Evolutionary conservation across 352 stramenopile genomes (phyloP).

Genomic region (Phytopythium delawarense): DNA sequence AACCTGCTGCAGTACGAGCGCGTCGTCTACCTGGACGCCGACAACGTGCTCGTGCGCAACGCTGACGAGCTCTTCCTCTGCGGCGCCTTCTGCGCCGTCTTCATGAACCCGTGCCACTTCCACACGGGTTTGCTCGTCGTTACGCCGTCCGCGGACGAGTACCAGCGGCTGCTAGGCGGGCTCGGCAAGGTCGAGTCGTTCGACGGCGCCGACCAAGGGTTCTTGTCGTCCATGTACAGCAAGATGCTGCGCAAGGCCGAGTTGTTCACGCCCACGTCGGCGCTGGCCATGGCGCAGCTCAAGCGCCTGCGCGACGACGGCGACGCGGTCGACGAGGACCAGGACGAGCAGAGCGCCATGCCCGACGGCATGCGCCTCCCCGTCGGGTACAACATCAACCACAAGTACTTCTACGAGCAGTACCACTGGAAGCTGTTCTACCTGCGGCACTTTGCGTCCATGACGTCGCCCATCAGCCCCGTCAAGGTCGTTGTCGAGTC

Average conservation of each 20-base stretch:
- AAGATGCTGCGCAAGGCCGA: slow-evolving; percentile 63
- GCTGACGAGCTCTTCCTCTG: slow-evolving; percentile 87
- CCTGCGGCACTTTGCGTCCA: slow-evolving; percentile 77
- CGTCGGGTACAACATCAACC: slow-evolving; percentile 90
- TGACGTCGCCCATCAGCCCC: slow-evolving; percentile 83
- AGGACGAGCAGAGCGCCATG: slow-evolving; percentile 30
- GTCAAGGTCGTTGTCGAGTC: slow-evolving; percentile 85
- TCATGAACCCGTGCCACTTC: slow-evolving; percentile 91
- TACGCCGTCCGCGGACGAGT: slow-evolving; percentile 65
- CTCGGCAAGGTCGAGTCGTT: slow-evolving; percentile 67
- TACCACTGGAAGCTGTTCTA: slow-evolving; percentile 89
- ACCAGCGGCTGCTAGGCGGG: slow-evolving; percentile 59
- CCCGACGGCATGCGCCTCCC: slow-evolving; percentile 73
- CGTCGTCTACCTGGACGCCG: slow-evolving; percentile 89
- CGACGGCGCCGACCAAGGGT: slow-evolving; percentile 82
- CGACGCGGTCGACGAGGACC: slow-evolving; percentile 24
- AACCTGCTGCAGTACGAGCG: slow-evolving; percentile 89
- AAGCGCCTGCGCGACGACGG: background rate
- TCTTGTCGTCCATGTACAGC: slow-evolving; percentile 86
- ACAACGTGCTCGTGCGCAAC: slow-evolving; percentile 88
- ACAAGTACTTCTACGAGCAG: slow-evolving; percentile 90
- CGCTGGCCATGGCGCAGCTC: slow-evolving; percentile 16
- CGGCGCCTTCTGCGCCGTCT: slow-evolving; percentile 85
- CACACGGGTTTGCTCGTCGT: slow-evolving; percentile 86
- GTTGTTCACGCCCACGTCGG: slow-evolving; percentile 60